These are phyloP conservation scores for Zygoascus biomembranicola DNA, from an alignment of 805 yeast genomes.

Conservation along the genomic window DNA sequence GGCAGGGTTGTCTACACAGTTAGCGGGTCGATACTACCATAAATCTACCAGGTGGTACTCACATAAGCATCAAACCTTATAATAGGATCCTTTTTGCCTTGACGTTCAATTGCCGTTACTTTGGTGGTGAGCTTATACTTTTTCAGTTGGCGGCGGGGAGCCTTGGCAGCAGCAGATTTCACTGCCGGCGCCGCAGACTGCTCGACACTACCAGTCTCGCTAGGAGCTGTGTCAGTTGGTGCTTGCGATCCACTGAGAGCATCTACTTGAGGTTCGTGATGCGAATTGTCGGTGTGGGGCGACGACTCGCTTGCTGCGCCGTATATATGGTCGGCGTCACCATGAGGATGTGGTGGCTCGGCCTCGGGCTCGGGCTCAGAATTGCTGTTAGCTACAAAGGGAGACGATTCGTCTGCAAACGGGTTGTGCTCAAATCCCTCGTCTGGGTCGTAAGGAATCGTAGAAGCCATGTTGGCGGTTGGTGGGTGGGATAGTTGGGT, in stretches of 20 bases:
- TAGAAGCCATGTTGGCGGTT: conserved; percentile 31
- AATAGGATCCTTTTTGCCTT: conserved; percentile 70
- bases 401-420: conserved; percentile 40
- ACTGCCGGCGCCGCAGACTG: not conserved
- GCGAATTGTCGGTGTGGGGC: not conserved
- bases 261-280: not conserved
- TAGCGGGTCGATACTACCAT: not conserved
- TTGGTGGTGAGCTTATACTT: conserved; percentile 42
- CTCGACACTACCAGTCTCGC: too few relatives aligned
- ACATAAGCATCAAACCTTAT: conserved; percentile 55
- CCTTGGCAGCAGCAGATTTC: not conserved
- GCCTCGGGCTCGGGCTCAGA: not conserved
- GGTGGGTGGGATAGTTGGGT: not conserved
- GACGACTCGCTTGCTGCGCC: not conserved
- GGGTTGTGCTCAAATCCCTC: conserved; percentile 40
- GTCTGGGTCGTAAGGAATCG: conserved; percentile 38
- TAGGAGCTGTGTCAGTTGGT: not conserved
- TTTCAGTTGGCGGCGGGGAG: conserved; percentile 10
- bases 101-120: conserved; percentile 64
- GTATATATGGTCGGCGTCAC: not conserved
- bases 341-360: not conserved
- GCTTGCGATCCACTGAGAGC: not conserved
- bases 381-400: not conserved
- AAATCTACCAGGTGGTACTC: not conserved
- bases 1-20: conserved; percentile 51